phyloP scores from a whole-genome alignment of 495 filamentous ascomycete species.

The Rusavskia elegans region DNA sequence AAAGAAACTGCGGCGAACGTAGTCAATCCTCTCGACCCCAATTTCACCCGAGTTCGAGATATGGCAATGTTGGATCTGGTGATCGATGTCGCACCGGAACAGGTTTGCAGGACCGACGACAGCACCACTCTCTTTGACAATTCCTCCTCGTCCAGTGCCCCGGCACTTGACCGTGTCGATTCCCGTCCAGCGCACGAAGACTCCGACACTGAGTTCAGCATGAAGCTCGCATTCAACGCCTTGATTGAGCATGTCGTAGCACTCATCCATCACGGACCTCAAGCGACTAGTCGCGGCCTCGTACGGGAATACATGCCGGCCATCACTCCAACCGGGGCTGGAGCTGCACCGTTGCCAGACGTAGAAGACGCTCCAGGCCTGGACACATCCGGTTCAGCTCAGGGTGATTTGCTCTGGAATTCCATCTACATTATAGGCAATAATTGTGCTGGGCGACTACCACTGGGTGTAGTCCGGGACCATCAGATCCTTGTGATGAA shows the following conservation, averaged over 20 bases:
- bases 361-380: conserved; percentile 37
- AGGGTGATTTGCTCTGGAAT: conserved; percentile 41
- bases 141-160: not conserved
- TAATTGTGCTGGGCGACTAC: conserved; percentile 48
- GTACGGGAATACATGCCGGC: conserved; percentile 43
- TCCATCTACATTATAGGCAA: conserved; percentile 55
- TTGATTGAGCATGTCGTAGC: conserved; percentile 43
- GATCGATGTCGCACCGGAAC: conserved; percentile 29
- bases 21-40: conserved; percentile 54
- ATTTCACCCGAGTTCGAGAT: conserved; percentile 68
- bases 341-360: conserved; percentile 60
- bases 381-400: conserved; percentile 24
- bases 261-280: conserved; percentile 14
- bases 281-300: conserved; percentile 2
- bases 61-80: conserved; percentile 54
- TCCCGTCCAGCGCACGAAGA: conserved; percentile 13
- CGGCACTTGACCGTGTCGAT: not conserved
- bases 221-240: conserved; percentile 36
- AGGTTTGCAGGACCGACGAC: conserved; percentile 1
- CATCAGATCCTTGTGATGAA: conserved; percentile 72
- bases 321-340: conserved; percentile 54
- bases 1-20: conserved; percentile 59
- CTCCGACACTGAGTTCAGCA: conserved; percentile 27
- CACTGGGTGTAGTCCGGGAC: conserved; percentile 39
- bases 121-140: not conserved